Evolutionary conservation across 345 rosid species (phyloP).

Genomic region (Brassica napus): DNA sequence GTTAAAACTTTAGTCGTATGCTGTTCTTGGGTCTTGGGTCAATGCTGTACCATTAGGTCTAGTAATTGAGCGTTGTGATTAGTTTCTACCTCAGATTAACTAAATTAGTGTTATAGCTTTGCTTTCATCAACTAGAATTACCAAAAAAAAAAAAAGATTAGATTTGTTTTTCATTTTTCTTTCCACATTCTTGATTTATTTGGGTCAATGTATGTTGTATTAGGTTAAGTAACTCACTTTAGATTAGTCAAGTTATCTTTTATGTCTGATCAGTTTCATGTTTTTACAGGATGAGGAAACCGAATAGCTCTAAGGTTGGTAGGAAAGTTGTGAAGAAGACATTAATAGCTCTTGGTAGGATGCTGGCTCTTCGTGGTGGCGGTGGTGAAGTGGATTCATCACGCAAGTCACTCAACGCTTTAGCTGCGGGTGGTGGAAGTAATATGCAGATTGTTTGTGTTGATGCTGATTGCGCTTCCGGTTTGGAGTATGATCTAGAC

Average conservation of each 20-base stretch:
- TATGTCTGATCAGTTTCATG: background rate
- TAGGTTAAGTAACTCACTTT: too few species aligned
- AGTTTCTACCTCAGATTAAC: background rate
- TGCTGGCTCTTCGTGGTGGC: slow-evolving; percentile 18
- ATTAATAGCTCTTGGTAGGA: background rate
- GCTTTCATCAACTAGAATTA: background rate
- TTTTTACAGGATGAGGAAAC: slow-evolving; percentile 14
- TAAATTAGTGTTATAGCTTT: background rate
- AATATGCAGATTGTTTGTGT: slow-evolving; percentile 12
- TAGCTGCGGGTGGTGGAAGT: background rate
- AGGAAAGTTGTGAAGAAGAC: background rate
- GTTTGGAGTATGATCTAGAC: slow-evolving; percentile 7
- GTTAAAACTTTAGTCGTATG: background rate
- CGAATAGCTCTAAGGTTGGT: background rate
- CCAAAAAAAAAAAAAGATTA: background rate
- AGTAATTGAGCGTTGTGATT: background rate
- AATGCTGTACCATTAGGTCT: too few species aligned
- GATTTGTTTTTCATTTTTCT: background rate
- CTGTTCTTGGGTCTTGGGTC: background rate
- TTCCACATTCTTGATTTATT: background rate
- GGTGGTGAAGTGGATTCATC: slow-evolving; percentile 33
- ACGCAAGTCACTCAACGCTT: background rate
- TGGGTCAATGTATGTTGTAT: too few species aligned
- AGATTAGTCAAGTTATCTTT: too few species aligned
- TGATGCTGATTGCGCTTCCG: background rate